Base-by-base conservation (phyloP, 2,329 filamentous ascomycete species). In the Arachnomyces sp. region DNA sequence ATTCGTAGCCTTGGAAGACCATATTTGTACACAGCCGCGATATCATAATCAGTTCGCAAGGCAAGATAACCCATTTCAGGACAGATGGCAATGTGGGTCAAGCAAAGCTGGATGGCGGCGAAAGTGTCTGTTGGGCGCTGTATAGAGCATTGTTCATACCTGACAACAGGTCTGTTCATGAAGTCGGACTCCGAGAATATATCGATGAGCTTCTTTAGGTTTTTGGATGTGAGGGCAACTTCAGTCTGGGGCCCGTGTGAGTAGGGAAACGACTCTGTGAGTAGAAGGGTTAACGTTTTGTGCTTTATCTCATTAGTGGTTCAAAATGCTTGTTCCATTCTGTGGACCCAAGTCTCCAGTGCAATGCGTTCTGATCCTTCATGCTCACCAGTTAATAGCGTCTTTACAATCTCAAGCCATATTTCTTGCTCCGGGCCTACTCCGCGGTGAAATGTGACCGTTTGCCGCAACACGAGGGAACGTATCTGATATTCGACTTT, bases 41-140 rank as follows among this genome's bases (percentile, higher is more conserved):
- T 53, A 28, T 62, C 50, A 37, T 63, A 62, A 35, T 61, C 56
- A 5, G 43, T 50, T 29, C 59, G 52, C 18, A 49, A 44, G 18
- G 57, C 55, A 2, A 45, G 35, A 29, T 53, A 38, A 20, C 48
- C 43, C 31, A 54, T 44, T 2, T 43, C 42, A 7, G 56, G 40
- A 40, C 59, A 49, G 39, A 67, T 45, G 36, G 58, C 53, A 4
- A 66, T 39, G 17, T 61, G 48, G 16, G 59, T 63, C 1, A 66
- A 43, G 29, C 49, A 42, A 13, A 57, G 16, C 35, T 56, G 54
- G 4, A 60, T 50, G 50, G 42, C 46, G 12, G 49, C 43, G 20
- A 49, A 50, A 32, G 42, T 38, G 13, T 39, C 33, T 36, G 48
- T 48, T 4, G 45, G 38, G 2, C 14, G 36, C 40, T 60, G 58